Percentiles rank a stretch among this genome's conserved stretches.
phyloP scores from a whole-genome alignment of 2,329 filamentous ascomycete genomes.

The Fusarium sp. region DNA sequence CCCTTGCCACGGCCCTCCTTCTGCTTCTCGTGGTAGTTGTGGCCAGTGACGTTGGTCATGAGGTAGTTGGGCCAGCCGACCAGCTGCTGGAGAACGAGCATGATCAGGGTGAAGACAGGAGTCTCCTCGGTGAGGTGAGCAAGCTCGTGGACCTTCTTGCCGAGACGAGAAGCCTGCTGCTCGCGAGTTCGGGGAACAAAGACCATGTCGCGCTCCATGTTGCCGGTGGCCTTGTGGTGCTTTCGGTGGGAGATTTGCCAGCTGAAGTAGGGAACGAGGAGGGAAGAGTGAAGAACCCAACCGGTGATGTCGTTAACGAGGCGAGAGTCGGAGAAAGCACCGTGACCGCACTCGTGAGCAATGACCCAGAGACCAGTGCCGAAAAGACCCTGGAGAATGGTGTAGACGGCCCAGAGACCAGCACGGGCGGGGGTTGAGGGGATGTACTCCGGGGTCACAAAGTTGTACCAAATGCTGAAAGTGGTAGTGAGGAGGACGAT shows the following conservation, averaged over 20 bases:
- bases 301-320: conserved; percentile 90
- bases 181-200: conserved; percentile 95
- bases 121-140: conserved; percentile 94
- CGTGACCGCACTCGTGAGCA: conserved; percentile 97
- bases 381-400: conserved; percentile 89
- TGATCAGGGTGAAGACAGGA: conserved; percentile 79
- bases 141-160: conserved; percentile 82
- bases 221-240: conserved; percentile 98
- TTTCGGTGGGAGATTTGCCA: conserved; percentile 99
- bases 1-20: conserved; percentile 92
- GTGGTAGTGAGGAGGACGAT: conserved; percentile 75
- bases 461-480: conserved; percentile 91
- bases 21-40: conserved; percentile 93
- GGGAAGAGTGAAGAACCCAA: conserved; percentile 87
- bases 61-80: conserved; percentile 95
- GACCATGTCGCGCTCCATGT: conserved; percentile 99
- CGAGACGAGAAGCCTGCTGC: conserved; percentile 79
- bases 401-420: conserved; percentile 72
- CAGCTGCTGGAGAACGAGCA: conserved; percentile 86
- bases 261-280: conserved; percentile 97
- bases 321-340: conserved; percentile 94
- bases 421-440: conserved; percentile 75
- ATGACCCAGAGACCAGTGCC: conserved; percentile 96
- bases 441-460: conserved; percentile 84
- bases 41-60: conserved; percentile 90